These are phyloP conservation scores for Cryoendolithus antarcticus DNA, from an alignment of 2,329 filamentous ascomycete genomes.

Conservation along the genomic window DNA sequence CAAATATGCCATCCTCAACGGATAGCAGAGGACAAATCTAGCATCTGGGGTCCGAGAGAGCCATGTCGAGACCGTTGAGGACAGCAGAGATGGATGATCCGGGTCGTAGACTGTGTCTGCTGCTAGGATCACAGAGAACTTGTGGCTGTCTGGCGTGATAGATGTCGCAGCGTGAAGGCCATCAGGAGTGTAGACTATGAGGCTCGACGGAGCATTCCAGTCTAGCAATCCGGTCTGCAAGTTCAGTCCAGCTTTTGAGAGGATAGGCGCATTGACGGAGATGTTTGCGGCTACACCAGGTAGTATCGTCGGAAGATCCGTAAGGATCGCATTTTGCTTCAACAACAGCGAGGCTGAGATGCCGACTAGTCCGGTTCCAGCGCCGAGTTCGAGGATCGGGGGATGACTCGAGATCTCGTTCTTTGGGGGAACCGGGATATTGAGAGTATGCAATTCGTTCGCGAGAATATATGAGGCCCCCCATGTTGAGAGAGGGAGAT, in stretches of 20 bases:
- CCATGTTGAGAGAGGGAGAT: slow-evolving; percentile 28
- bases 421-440: slow-evolving; percentile 6
- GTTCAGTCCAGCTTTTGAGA: slow-evolving; percentile 4
- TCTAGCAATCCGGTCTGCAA: slow-evolving; percentile 24
- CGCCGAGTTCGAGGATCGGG: slow-evolving; percentile 26
- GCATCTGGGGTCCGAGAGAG: slow-evolving; percentile 18
- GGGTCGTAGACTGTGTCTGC: slow-evolving; percentile 32
- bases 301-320: slow-evolving; percentile 24
- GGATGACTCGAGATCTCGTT: slow-evolving; percentile 1
- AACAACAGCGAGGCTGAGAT: slow-evolving; percentile 24
- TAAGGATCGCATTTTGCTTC: slow-evolving; percentile 20
- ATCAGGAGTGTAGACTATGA: background rate
- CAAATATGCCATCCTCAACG: slow-evolving; percentile 30
- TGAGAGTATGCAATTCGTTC: slow-evolving; percentile 23
- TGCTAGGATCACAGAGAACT: slow-evolving; percentile 27
- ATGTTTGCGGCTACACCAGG: slow-evolving; percentile 23
- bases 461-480: slow-evolving; percentile 26
- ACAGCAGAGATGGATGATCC: slow-evolving; percentile 29
- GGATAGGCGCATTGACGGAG: slow-evolving; percentile 16
- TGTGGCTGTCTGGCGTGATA: slow-evolving; percentile 4
- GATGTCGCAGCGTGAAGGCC: slow-evolving; percentile 2
- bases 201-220: slow-evolving; percentile 22
- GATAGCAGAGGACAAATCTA: slow-evolving; percentile 28
- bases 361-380: slow-evolving; percentile 27
- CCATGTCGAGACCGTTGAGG: slow-evolving; percentile 26